phyloP scores from a whole-genome alignment of 1,284 basidiomycete genomes.

The Ustilago vetiveriae region DNA sequence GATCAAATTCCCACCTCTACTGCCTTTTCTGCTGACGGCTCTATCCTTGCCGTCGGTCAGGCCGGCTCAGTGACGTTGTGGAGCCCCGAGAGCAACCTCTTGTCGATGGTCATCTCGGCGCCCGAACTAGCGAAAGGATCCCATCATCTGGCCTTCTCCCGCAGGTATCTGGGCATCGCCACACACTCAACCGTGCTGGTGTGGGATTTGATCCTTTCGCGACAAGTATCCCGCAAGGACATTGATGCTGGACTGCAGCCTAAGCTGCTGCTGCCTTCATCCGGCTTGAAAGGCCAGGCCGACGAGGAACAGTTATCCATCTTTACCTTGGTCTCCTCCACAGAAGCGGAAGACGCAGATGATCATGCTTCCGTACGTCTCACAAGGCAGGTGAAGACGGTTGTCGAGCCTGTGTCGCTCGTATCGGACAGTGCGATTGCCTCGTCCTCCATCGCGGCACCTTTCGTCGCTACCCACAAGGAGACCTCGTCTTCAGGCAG shows the following conservation, averaged over 20 bases:
- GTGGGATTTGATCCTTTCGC: constrained; percentile 60
- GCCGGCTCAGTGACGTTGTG: constrained; percentile 80
- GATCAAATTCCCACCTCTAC: constrained; percentile 67
- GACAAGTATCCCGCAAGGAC: constrained; percentile 35
- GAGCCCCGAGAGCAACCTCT: constrained; percentile 76
- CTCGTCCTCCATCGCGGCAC: constrained; percentile 7
- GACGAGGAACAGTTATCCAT: constrained; percentile 10
- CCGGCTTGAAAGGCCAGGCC: neutral
- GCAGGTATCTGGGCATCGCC: constrained; percentile 52
- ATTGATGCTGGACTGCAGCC: constrained; percentile 15
- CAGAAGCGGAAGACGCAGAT: neutral
- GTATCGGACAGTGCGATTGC: constrained; percentile 32
- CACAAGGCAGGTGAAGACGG: constrained; percentile 17
- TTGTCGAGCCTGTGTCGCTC: constrained; percentile 35
- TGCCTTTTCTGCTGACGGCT: constrained; percentile 86
- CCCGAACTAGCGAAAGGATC: constrained; percentile 44
- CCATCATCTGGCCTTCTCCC: constrained; percentile 40
- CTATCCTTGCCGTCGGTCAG: constrained; percentile 81
- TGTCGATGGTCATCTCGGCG: constrained; percentile 73
- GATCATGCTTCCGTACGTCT: neutral
- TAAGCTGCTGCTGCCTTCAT: constrained; percentile 15
- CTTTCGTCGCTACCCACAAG: constrained; percentile 1
- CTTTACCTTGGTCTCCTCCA: constrained; percentile 23
- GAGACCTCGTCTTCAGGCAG: constrained; percentile 1
- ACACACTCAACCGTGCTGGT: constrained; percentile 33